Conservation (phyloP, 2,329 filamentous ascomycete genomes). For the Apiospora sp. region DNA sequence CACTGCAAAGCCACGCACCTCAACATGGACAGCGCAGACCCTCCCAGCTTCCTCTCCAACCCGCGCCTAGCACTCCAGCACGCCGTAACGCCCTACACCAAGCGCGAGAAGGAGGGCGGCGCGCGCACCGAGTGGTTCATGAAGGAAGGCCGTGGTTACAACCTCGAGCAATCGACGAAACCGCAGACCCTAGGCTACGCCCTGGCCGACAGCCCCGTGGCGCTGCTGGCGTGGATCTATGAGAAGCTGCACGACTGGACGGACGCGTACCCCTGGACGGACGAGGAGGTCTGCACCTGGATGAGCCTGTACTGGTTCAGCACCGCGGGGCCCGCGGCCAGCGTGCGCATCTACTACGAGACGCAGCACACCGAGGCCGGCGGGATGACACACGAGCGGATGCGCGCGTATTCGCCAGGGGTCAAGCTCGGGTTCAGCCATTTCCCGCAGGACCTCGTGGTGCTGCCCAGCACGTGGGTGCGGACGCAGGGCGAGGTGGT, state of each 20-base stretch:
- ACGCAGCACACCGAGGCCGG: conserved; percentile 49
- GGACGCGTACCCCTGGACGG: conserved; percentile 74
- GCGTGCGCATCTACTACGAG: conserved; percentile 78
- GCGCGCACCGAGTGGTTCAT: conserved; percentile 65
- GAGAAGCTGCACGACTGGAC: conserved; percentile 84
- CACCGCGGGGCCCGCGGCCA: conserved; percentile 71
- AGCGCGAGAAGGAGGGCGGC: conserved; percentile 59
- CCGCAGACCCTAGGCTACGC: conserved; percentile 78
- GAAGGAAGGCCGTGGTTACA: conserved; percentile 65
- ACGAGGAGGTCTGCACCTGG: conserved; percentile 81
- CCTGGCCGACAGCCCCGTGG: conserved; percentile 74
- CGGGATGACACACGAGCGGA: conserved; percentile 29
- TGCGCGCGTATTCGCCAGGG: conserved; percentile 41
- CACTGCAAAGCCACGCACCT: conserved; percentile 67
- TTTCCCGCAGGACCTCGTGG: conserved; percentile 65
- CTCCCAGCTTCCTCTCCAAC: conserved; percentile 58
- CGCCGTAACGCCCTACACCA: conserved; percentile 60
- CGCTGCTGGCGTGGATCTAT: conserved; percentile 78
- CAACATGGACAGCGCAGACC: conserved; percentile 58
- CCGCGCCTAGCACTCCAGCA: conserved; percentile 67
- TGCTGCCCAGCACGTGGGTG: conserved; percentile 63
- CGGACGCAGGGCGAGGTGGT: conserved; percentile 68
- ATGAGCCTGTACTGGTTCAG: conserved; percentile 77
- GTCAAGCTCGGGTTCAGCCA: conserved; percentile 55
- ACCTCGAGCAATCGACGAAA: conserved; percentile 68